These are phyloP conservation scores for Trematosphaeria pertusa DNA, from an alignment of 2,329 filamentous ascomycete species.

Conservation along the genomic window DNA sequence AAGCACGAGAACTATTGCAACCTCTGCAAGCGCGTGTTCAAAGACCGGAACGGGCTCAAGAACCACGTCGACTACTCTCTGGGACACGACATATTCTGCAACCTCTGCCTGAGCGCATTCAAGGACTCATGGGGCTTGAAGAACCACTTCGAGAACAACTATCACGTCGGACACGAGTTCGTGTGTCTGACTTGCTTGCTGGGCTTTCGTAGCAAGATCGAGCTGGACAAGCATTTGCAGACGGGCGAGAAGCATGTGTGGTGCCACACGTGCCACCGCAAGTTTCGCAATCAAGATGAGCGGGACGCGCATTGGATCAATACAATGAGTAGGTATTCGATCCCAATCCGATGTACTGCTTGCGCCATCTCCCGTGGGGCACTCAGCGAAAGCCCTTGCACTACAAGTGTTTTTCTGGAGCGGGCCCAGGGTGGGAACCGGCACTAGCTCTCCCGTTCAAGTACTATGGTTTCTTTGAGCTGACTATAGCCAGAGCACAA, in stretches of 20 bases:
- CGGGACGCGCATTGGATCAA: conserved; percentile 42
- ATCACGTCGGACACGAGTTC: conserved; percentile 33
- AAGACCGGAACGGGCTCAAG: conserved; percentile 42
- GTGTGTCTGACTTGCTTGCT: conserved; percentile 38
- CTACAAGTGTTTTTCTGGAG: too few species aligned
- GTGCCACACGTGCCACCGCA: conserved; percentile 35
- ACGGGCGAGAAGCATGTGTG: conserved; percentile 36
- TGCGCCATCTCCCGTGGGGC: too few species aligned
- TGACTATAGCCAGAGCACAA: conserved; percentile 28
- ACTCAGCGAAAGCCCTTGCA: too few species aligned
- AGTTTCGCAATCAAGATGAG: conserved; percentile 38
- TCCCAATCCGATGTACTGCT: too few species aligned
- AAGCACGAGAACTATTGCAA: conserved; percentile 44
- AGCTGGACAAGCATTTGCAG: conserved; percentile 34
- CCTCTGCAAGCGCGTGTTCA: conserved; percentile 44
- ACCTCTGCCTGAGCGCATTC: conserved; percentile 44
- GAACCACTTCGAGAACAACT: conserved; percentile 45
- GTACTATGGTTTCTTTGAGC: not conserved
- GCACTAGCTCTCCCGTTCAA: not conserved
- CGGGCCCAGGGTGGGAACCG: too few species aligned
- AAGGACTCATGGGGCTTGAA: conserved; percentile 38
- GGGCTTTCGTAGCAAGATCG: conserved; percentile 25
- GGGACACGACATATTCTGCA: conserved; percentile 39
- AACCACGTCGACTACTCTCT: conserved; percentile 42
- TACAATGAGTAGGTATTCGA: conserved; percentile 33